These are phyloP conservation scores for Fusarium citri DNA, from an alignment of 2,329 filamentous ascomycete genomes.

Conservation along the genomic window DNA sequence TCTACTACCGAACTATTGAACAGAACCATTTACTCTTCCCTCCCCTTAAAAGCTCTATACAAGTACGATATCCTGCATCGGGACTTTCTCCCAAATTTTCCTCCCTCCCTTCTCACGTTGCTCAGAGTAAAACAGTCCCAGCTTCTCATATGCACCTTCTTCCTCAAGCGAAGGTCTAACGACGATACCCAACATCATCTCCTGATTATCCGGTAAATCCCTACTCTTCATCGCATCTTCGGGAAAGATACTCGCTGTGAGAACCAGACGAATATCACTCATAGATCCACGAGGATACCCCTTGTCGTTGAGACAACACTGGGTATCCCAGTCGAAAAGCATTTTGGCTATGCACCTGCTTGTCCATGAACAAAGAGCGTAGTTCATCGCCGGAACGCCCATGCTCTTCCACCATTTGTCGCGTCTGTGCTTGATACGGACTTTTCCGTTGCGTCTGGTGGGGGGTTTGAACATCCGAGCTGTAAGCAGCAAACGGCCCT, in stretches of 20 bases:
- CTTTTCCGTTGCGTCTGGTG: not conserved
- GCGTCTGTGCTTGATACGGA: not conserved
- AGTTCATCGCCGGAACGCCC: not conserved
- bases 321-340: not conserved
- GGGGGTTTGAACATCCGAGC: fast-evolving
- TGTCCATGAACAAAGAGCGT: not conserved
- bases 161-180: not conserved
- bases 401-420: not conserved
- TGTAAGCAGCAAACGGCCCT: not conserved
- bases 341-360: not conserved
- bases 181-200: not conserved
- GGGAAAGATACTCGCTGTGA: not conserved
- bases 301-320: fast-evolving
- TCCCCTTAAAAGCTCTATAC: fast-evolving
- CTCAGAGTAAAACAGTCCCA: not conserved
- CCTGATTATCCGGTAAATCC: not conserved
- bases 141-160: not conserved
- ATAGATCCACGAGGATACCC: not conserved
- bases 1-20: fast-evolving
- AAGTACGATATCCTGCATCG: not conserved
- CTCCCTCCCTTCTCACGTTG: not conserved
- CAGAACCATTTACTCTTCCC: fast-evolving
- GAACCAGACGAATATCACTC: not conserved
- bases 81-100: not conserved
- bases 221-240: not conserved